Percentiles rank a stretch among this genome's conserved stretches.
Evolutionary conservation across 2,329 filamentous ascomycete species (phyloP).

Genomic region (Geosmithia flava): DNA sequence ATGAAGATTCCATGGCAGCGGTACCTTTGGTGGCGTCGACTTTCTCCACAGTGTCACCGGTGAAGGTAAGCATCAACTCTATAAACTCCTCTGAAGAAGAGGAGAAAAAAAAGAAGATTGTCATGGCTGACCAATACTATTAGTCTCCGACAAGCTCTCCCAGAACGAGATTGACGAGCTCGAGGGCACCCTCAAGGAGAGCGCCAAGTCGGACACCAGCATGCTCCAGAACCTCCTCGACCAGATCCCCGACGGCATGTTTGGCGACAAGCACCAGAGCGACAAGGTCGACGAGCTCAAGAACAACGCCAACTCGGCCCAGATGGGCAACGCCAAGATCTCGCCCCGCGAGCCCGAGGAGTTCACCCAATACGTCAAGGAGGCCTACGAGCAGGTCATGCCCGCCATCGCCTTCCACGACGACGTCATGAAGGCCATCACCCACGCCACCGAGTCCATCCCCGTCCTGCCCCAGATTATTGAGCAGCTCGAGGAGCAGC

Average conservation of each 20-base stretch:
- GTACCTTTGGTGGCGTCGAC: constrained; percentile 90
- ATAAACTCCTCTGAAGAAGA: background rate
- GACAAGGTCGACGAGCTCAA: constrained; percentile 70
- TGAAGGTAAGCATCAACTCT: constrained; percentile 30
- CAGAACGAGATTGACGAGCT: constrained; percentile 86
- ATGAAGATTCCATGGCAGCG: constrained; percentile 16
- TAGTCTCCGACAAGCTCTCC: constrained; percentile 78
- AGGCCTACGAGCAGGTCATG: constrained; percentile 69
- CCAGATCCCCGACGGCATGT: constrained; percentile 70
- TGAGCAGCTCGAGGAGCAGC: constrained; percentile 76
- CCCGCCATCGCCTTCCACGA: constrained; percentile 88
- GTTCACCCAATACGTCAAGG: constrained; percentile 64
- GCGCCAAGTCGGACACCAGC: constrained; percentile 53
- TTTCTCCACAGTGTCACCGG: constrained; percentile 80
- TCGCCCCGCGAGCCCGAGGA: constrained; percentile 73
- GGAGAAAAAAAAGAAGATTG: no score
- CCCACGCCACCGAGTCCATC: constrained; percentile 69
- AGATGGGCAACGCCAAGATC: constrained; percentile 63
- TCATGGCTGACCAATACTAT: no score
- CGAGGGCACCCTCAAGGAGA: constrained; percentile 65
- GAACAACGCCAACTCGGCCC: constrained; percentile 58
- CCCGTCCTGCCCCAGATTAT: constrained; percentile 75
- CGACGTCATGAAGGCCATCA: constrained; percentile 69
- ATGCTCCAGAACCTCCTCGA: constrained; percentile 67
- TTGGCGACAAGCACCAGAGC: constrained; percentile 64